phyloP scores from a whole-genome alignment of 164 flowering plant genomes.

The Stephania cephalantha region DNA sequence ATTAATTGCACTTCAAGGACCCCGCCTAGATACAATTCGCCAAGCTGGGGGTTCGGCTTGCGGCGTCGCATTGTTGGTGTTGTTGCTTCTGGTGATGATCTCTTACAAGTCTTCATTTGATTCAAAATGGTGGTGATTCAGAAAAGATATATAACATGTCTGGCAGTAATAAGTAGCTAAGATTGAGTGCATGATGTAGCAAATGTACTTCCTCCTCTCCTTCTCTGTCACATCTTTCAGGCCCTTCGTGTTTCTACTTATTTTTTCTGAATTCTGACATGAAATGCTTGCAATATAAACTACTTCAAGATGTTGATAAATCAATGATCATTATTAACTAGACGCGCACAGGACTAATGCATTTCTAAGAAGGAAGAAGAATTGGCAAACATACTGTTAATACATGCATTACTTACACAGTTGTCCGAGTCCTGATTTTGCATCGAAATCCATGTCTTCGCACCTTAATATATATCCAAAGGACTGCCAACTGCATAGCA shows the following conservation, averaged over 20 bases:
- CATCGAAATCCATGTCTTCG: no score
- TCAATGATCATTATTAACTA: background rate
- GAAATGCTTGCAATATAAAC: background rate
- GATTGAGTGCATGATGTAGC: background rate
- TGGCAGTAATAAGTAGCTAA: background rate
- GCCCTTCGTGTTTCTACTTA: background rate
- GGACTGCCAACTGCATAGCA: no score
- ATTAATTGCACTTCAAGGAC: conserved; percentile 20
- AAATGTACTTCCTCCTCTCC: background rate
- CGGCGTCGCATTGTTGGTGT: conserved; percentile 47
- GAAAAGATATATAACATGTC: background rate
- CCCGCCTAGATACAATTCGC: conserved; percentile 1
- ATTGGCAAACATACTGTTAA: no score
- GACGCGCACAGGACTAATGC: background rate
- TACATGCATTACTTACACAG: no score
- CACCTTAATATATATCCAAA: no score
- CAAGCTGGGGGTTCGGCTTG: conserved; percentile 41
- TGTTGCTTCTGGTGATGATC: conserved; percentile 47
- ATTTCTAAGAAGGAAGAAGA: no score
- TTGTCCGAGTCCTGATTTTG: no score
- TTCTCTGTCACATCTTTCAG: background rate
- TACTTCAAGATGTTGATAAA: background rate
- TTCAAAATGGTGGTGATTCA: conserved; percentile 24
- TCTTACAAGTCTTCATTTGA: conserved; percentile 59
- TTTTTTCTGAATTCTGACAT: background rate